These are phyloP conservation scores for Colletotrichum shisoi DNA, from an alignment of 2,329 filamentous ascomycete species.

Conservation along the genomic window DNA sequence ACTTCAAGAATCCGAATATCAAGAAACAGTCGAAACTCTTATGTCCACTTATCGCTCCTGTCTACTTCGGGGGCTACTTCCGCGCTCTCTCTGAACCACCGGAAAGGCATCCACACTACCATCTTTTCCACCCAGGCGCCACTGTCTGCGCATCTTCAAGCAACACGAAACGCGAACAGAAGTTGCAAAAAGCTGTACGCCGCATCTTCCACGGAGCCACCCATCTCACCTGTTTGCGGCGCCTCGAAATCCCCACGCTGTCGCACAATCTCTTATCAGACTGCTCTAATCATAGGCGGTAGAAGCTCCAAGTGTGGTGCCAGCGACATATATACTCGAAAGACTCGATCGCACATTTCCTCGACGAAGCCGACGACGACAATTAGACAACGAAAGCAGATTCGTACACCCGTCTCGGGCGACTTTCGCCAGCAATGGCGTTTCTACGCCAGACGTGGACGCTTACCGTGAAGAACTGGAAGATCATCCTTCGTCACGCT, in stretches of 20 bases:
- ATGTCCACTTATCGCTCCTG: background rate
- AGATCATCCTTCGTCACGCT: constrained; percentile 65
- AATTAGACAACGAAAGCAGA: background rate
- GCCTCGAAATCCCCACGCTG: too few species aligned
- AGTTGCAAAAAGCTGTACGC: background rate
- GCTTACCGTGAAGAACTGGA: constrained; percentile 68
- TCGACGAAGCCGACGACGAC: background rate
- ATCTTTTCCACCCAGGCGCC: background rate
- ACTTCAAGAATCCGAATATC: too few species aligned
- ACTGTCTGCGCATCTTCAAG: background rate
- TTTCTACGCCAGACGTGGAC: constrained; percentile 67
- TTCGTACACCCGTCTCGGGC: background rate
- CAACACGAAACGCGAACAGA: background rate
- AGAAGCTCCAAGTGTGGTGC: background rate
- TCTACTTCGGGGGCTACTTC: background rate
- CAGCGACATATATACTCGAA: background rate
- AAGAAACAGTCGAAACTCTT: background rate
- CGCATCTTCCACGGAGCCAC: background rate
- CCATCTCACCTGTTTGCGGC: background rate
- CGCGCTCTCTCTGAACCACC: too few species aligned
- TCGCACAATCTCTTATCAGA: background rate
- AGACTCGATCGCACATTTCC: background rate
- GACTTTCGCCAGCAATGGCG: constrained; percentile 52
- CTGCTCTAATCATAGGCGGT: background rate
- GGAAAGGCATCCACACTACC: background rate